A percentile compares a stretch with the other conserved stretches of the same genome.
Conservation (phyloP, 371 early-diverging fungal species). For the Actinomucor elegans region DNA sequence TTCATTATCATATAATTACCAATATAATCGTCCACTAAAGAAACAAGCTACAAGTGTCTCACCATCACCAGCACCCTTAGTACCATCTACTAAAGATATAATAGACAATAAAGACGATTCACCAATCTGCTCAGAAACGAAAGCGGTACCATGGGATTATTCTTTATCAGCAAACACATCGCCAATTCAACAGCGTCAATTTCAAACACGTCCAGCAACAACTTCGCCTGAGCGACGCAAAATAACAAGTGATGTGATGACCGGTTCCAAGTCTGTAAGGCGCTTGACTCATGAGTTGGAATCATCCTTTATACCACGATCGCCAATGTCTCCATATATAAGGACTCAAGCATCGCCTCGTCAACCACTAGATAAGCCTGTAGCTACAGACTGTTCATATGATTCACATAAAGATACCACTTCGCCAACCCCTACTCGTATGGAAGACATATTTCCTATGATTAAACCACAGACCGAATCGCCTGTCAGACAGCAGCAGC, state of each 20-base stretch:
- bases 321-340: background rate
- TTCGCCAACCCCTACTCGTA: background rate
- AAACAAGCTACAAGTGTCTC: background rate
- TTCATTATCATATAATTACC: background rate
- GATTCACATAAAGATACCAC: background rate
- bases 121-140: background rate
- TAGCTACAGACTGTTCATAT: too few relatives aligned
- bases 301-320: background rate
- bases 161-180: background rate
- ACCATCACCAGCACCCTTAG: background rate
- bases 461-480: too few relatives aligned
- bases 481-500: background rate
- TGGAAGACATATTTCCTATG: too few relatives aligned
- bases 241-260: background rate
- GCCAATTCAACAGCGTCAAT: background rate
- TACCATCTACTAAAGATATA: background rate
- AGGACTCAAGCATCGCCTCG: background rate
- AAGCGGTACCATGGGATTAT: too few relatives aligned
- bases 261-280: slow-evolving; percentile 11
- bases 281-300: slow-evolving; percentile 11
- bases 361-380: too few relatives aligned
- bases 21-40: background rate
- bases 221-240: background rate
- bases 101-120: background rate
- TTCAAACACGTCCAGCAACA: background rate